These are phyloP conservation scores for Verticillium dahliae DNA, from an alignment of 2,329 filamentous ascomycete species.

Conservation along the genomic window DNA sequence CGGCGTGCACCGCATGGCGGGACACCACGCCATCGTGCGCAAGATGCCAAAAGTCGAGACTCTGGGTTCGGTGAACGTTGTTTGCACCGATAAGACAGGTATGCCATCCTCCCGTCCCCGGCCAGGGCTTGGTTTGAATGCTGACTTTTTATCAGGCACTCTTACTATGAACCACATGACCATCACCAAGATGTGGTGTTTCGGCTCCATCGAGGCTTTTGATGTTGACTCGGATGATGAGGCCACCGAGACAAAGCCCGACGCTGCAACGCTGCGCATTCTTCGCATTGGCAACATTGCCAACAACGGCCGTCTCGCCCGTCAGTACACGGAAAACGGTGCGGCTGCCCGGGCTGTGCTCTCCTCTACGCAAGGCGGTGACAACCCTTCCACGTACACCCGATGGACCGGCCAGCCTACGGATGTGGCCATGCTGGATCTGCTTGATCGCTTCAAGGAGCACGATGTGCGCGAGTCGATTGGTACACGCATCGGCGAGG, in stretches of 20 bases:
- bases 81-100: slow-evolving; percentile 97
- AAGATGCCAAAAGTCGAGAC: slow-evolving; percentile 96
- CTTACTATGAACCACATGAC: slow-evolving; percentile 98
- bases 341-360: slow-evolving; percentile 72
- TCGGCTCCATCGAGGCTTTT: slow-evolving; percentile 54
- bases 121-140: background rate
- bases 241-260: slow-evolving; percentile 50
- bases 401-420: slow-evolving; percentile 96
- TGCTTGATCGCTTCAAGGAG: slow-evolving; percentile 85
- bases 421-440: slow-evolving; percentile 92
- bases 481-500: slow-evolving; percentile 75
- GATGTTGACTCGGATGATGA: slow-evolving; percentile 51
- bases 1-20: slow-evolving; percentile 94
- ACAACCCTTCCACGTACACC: slow-evolving; percentile 60
- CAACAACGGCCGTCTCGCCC: slow-evolving; percentile 82
- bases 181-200: slow-evolving; percentile 93
- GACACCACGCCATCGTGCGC: slow-evolving; percentile 88
- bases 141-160: slow-evolving; percentile 51
- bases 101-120: slow-evolving; percentile 12
- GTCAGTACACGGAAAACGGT: slow-evolving; percentile 61
- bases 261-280: slow-evolving; percentile 71
- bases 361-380: slow-evolving; percentile 73
- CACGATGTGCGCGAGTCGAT: slow-evolving; percentile 85
- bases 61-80: slow-evolving; percentile 96
- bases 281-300: slow-evolving; percentile 92